phyloP scores from a whole-genome alignment of 345 rosid species.

The Physaria fendleri region DNA sequence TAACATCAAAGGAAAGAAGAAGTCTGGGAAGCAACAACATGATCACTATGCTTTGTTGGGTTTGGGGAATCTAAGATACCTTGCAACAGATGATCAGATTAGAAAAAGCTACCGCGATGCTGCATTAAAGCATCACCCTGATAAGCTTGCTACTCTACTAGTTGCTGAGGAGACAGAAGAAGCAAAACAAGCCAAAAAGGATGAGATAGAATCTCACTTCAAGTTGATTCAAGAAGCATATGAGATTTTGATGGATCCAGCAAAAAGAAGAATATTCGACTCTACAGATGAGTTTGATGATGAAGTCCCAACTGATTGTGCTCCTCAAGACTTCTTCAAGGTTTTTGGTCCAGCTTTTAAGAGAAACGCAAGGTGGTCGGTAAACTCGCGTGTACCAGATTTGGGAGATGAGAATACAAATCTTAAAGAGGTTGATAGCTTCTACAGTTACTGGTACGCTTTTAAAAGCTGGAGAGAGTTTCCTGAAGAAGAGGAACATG shows the following conservation, averaged over 20 bases:
- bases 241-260: slow-evolving; percentile 75
- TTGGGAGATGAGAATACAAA: slow-evolving; percentile 67
- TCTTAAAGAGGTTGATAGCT: slow-evolving; percentile 60
- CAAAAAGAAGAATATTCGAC: slow-evolving; percentile 81
- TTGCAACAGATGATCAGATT: slow-evolving; percentile 96
- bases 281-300: slow-evolving; percentile 98
- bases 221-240: slow-evolving; percentile 88
- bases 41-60: slow-evolving; percentile 96
- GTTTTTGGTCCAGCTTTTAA: slow-evolving; percentile 94
- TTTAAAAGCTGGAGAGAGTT: slow-evolving; percentile 99
- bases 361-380: slow-evolving; percentile 97
- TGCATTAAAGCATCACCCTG: slow-evolving; percentile 90
- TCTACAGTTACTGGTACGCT: slow-evolving; percentile 73
- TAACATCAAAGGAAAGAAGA: slow-evolving; percentile 56
- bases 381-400: slow-evolving; percentile 52
- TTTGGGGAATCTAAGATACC: slow-evolving; percentile 77
- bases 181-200: slow-evolving; percentile 80
- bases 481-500: slow-evolving; percentile 90
- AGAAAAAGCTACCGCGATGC: slow-evolving; percentile 80
- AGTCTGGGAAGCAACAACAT: slow-evolving; percentile 58
- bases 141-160: slow-evolving; percentile 82
- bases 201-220: slow-evolving; percentile 81
- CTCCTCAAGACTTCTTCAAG: slow-evolving; percentile 83
- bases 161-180: slow-evolving; percentile 82
- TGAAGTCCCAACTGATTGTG: slow-evolving; percentile 79